These are phyloP conservation scores for Annona squamosa DNA, from an alignment of 164 flowering plant species.

Conservation along the genomic window DNA sequence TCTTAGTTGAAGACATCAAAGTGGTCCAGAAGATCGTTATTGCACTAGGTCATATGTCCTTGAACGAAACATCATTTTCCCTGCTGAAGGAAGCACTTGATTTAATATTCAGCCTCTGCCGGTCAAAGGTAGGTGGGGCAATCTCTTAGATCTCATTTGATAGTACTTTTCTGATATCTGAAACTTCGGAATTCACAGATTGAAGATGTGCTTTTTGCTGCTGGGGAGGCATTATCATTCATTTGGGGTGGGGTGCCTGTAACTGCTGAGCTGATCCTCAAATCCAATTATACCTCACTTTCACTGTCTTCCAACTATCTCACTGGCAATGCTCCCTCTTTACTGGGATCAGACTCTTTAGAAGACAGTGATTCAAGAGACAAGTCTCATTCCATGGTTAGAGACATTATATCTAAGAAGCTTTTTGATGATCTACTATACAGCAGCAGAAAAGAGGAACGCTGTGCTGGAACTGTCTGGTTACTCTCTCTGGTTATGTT, in stretches of 20 bases:
- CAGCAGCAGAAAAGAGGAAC: conserved; percentile 89
- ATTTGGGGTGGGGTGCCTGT: conserved; percentile 96
- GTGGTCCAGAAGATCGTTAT: conserved; percentile 70
- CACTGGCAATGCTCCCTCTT: conserved; percentile 44
- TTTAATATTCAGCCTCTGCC: conserved; percentile 69
- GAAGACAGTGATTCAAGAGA: conserved; percentile 34
- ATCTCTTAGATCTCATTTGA: background rate
- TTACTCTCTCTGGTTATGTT: conserved; percentile 83
- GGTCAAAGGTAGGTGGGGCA: conserved; percentile 63
- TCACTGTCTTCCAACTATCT: conserved; percentile 77
- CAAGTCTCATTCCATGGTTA: conserved; percentile 37
- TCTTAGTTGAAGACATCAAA: conserved; percentile 70
- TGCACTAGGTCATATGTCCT: conserved; percentile 80
- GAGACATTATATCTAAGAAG: conserved; percentile 64
- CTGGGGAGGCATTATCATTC: conserved; percentile 95
- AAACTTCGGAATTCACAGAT: conserved; percentile 42
- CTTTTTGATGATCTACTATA: conserved; percentile 78
- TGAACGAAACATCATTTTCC: conserved; percentile 56
- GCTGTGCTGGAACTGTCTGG: conserved; percentile 98
- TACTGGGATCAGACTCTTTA: conserved; percentile 20
- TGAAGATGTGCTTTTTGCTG: conserved; percentile 93
- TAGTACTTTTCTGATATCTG: background rate
- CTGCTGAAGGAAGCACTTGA: conserved; percentile 58
- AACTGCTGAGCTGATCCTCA: conserved; percentile 82
- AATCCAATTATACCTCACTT: conserved; percentile 77